Evolutionary conservation across 2,329 filamentous ascomycete species (phyloP), one percentile per base, ranked within the genome.

Genomic region (Neurospora crassa): DNA sequence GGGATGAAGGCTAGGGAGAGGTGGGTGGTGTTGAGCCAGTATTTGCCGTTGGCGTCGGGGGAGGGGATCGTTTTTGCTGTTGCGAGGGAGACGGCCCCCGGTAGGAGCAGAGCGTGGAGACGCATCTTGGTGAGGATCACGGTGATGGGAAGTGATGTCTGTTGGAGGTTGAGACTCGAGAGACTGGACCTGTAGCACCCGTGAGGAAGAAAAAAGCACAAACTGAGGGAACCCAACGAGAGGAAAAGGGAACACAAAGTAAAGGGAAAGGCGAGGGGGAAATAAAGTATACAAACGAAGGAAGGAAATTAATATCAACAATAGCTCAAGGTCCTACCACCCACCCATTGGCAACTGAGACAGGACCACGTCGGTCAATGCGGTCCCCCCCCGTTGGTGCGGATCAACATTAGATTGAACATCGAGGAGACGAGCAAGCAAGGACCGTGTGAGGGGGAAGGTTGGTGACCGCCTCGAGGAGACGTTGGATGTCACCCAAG

Each of bases 1-100:
- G 90, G 85, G 67, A 94, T 89, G 80, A 94, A 94, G 67, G 85
- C 82, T 10, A 89, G 91, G 69, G 88, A 83, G 75, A 94, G 90
- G 71, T 87, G 88, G 69, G 89, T 84, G 74, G 90, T 88, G 72
- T 85, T 82, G 79, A 94, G 88, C 83, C 89, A 90, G 82, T 93
- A 94, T 80, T 94, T 92, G 73, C 89, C 89, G 75, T 89, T 80
- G 74, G 82, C 79, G 77, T 90, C 88, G 0, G 88, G 85, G 29
- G n/a, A 70, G 45, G 68, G 45, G 41, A 72, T 40, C 2, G 11
- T 67, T 14, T 53, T 53, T 53, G 40, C 34, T 63, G 37, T 37
- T 0, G 72, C 63, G 3, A 79, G 76, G 42, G 76, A 78, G 43
- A 47, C 10, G 11, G n/a, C 77, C 68, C 78, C 78, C 68, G 5